Base-by-base conservation (phyloP, 2,329 filamentous ascomycete genomes). In the Aureobasidium sp. region DNA sequence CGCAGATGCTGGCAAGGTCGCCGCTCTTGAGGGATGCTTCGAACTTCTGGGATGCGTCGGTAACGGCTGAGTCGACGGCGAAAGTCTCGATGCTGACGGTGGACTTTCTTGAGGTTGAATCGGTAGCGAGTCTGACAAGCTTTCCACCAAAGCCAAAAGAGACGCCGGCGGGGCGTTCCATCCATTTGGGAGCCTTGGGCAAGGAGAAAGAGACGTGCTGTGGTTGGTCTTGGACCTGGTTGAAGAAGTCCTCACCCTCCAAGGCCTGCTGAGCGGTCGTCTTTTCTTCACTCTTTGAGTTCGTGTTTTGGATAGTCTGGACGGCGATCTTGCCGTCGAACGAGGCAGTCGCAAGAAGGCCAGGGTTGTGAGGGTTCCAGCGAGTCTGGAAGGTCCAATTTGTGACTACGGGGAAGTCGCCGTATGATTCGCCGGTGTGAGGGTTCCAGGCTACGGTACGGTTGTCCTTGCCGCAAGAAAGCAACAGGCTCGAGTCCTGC, bases 321-420 rank as follows among this genome's bases (percentile, higher is more conserved):
- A 99, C 80, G 1, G 89, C 87, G 65, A 99, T 96, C 77, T 95
- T 97, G 69, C 95, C 94, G 71, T 99, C 94, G 68, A 97, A 97
- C 2, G 93, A 96, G 11, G 95, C 94, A 20, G 94, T 97, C 20
- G 95, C 95, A 55, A 93, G 90, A 63, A 99, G 81, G 71, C 87
- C 90, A 12, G 94, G 93, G 74, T 99, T 96, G 68, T 90, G 87
- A 34, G 94, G 94, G 74, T 96, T 92, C 83, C 95, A 97, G 65
- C 88, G 85, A 5, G 94, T 96, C 72, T 93, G 87, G 79, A 99
- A 99, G 6, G 92, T 96, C 93, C 94, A 99, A 76, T 97, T 99
- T n/a, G 93, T 97, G 60, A 96, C 92, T 70, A 97, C 91, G 5
- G 93, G 92, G 71, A 97, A 93, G 76, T 97, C 93, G 67, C 95